Evolutionary conservation across 2,329 filamentous ascomycete genomes (phyloP).

Genomic region (Fusarium agapanthi): DNA sequence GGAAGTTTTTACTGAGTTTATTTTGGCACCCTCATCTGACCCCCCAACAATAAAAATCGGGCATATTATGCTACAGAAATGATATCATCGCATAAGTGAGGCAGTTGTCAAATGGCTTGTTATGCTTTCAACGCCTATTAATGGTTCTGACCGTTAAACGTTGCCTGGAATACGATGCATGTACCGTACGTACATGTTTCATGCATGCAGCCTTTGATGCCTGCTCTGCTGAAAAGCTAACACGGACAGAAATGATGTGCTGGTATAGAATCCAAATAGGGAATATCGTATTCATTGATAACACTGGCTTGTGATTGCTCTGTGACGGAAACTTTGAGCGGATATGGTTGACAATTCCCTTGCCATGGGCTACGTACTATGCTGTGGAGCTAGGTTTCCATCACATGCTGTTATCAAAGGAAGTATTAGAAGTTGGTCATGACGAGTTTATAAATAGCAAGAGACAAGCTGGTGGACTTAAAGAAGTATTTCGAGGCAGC

Average conservation of each 20-base stretch:
- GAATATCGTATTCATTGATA: not conserved
- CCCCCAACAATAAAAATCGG: not conserved
- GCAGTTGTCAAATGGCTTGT: not conserved
- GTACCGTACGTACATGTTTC: not conserved
- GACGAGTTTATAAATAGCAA: not conserved
- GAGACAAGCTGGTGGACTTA: not conserved
- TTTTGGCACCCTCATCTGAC: not conserved
- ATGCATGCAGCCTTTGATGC: not conserved
- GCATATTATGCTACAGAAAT: not conserved
- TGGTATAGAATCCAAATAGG: not conserved
- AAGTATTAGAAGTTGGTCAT: no score
- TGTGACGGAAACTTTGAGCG: not conserved
- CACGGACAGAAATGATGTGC: fast-evolving
- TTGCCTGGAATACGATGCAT: slow-evolving; percentile 5
- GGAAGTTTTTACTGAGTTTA: not conserved
- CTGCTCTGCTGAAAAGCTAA: not conserved
- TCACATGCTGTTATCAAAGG: not conserved
- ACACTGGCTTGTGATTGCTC: not conserved
- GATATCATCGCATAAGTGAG: not conserved
- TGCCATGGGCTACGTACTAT: not conserved
- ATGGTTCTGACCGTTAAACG: not conserved
- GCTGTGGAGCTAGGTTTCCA: slow-evolving; percentile 5
- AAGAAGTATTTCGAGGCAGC: not conserved
- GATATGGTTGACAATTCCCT: not conserved
- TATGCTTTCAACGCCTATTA: not conserved